These are phyloP conservation scores for Venturiaceae sp. DNA, from an alignment of 2,329 filamentous ascomycete genomes.

Conservation along the genomic window DNA sequence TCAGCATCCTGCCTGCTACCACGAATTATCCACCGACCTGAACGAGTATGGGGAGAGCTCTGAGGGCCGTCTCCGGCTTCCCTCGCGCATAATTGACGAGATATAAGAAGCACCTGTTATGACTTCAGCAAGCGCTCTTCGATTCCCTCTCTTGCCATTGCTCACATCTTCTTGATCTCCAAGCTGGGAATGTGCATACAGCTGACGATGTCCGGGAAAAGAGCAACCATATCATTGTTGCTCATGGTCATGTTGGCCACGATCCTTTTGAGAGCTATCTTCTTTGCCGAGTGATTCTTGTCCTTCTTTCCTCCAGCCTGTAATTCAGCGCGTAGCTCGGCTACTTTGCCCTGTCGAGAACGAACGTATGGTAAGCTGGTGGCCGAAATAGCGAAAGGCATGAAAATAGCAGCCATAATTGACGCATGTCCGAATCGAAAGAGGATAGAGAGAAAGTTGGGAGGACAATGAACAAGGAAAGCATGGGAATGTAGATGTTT, in stretches of 20 bases:
- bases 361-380: conserved; percentile 30
- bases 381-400: conserved; percentile 35
- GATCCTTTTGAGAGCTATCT: conserved; percentile 98
- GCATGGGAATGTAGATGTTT: too few species aligned
- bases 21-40: conserved; percentile 44
- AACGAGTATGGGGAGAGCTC: conserved; percentile 80
- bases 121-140: not conserved
- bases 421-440: not conserved
- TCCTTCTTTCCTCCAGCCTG: conserved; percentile 95
- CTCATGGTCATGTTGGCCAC: conserved; percentile 99
- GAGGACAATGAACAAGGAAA: not conserved
- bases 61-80: conserved; percentile 88
- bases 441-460: not conserved
- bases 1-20: conserved; percentile 4
- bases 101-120: conserved; percentile 87
- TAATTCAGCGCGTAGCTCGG: conserved; percentile 89
- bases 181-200: conserved; percentile 93
- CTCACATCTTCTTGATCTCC: conserved; percentile 99
- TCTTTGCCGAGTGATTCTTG: conserved; percentile 90
- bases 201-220: conserved; percentile 89
- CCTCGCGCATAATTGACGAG: conserved; percentile 93
- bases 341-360: conserved; percentile 84
- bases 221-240: conserved; percentile 98
- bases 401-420: conserved; percentile 1
- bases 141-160: conserved; percentile 6